These are phyloP conservation scores for Eimeria maxima DNA, from an alignment of 169 alveolate species.

Conservation along the genomic window DNA sequence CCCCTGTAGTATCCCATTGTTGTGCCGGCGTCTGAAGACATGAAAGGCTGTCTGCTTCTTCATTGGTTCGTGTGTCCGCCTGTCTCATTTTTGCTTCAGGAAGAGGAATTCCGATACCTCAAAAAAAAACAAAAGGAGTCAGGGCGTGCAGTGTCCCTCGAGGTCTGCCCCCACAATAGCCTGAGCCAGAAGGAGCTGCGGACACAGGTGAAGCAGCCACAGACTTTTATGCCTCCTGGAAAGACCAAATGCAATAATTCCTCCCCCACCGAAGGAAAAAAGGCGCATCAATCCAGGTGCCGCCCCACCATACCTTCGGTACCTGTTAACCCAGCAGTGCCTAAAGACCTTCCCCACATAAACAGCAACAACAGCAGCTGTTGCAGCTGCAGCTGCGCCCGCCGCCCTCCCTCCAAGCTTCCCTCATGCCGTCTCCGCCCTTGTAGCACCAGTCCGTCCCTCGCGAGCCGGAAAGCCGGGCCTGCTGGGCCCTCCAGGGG, in stretches of 20 bases:
- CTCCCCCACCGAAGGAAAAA: not conserved
- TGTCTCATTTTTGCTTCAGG: conserved; percentile 37
- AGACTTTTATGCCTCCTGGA: not conserved
- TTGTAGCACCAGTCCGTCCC: not conserved
- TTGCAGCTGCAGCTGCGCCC: conserved; percentile 23
- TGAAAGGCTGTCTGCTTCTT: too few species aligned
- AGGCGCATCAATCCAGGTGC: not conserved
- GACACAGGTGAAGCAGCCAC: conserved; percentile 2
- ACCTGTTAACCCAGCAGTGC: not conserved
- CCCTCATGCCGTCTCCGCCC: conserved; percentile 34
- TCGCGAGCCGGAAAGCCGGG: not conserved
- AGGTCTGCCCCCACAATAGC: conserved; percentile 59
- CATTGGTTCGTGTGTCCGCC: not conserved
- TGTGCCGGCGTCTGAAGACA: too few species aligned
- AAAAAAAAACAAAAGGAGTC: conserved; percentile 38
- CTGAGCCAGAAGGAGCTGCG: not conserved
- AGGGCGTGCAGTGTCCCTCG: conserved; percentile 59
- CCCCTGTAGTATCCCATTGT: too few species aligned
- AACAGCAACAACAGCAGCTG: conserved; percentile 4
- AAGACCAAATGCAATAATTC: not conserved
- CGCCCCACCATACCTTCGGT: not conserved
- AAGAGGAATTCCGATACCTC: conserved; percentile 27
- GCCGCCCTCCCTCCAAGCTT: not conserved
- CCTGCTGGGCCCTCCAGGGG: conserved; percentile 4
- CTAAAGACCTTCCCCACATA: not conserved